Percentiles rank a stretch among this genome's conserved stretches.
phyloP scores from a whole-genome alignment of 2,329 filamentous ascomycete species.

The Mycosphaerella sp. region DNA sequence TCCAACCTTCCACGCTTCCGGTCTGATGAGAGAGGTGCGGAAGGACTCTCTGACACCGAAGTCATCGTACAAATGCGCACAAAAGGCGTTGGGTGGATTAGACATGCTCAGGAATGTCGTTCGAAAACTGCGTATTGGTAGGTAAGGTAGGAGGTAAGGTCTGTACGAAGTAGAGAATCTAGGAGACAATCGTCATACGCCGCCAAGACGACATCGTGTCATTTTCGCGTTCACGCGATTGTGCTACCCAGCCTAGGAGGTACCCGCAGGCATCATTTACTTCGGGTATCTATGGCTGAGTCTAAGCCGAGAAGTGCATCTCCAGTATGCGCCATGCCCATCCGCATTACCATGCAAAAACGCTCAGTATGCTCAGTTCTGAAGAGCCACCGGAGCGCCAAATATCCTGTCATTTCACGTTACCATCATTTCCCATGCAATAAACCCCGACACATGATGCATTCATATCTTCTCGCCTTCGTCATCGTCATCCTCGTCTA shows the following conservation, averaged over 20 bases:
- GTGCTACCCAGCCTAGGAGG: neutral
- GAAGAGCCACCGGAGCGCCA: neutral
- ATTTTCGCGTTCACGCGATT: neutral
- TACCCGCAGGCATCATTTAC: neutral
- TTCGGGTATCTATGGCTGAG: neutral
- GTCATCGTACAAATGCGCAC: too few species aligned
- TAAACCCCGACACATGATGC: neutral
- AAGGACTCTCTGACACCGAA: too few species aligned
- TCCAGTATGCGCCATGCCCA: neutral
- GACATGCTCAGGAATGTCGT: too few species aligned
- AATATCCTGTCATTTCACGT: neutral
- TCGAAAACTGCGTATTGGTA: too few species aligned
- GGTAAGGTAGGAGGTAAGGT: too few species aligned
- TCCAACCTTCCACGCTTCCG: too few species aligned
- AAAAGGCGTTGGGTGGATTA: too few species aligned
- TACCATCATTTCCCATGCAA: neutral
- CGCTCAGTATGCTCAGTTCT: neutral
- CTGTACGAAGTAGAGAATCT: too few species aligned
- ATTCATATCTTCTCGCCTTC: constrained; percentile 9
- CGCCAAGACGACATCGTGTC: constrained; percentile 2
- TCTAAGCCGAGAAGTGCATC: neutral
- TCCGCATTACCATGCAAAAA: neutral
- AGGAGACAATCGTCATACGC: neutral
- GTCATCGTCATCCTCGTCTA: constrained; percentile 19
- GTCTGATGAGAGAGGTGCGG: too few species aligned